Evolutionary conservation across 768 basidiomycete species (phyloP).

Genomic region (Macrolepiota albuminosa): DNA sequence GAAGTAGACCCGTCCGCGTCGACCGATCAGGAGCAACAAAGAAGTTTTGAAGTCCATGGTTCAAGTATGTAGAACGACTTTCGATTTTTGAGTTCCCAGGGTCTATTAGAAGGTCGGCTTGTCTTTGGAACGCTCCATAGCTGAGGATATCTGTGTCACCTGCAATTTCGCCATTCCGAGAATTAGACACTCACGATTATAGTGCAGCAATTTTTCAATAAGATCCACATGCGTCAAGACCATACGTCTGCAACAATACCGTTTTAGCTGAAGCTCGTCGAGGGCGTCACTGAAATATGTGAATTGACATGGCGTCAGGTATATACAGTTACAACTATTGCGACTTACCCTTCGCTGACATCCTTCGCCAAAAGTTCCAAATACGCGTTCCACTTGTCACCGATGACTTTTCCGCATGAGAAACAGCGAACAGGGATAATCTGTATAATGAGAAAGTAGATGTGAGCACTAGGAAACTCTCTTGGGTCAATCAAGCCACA

Average conservation of each 20-base stretch:
- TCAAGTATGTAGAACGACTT: background rate
- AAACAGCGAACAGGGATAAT: constrained; percentile 97
- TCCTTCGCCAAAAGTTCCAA: constrained; percentile 76
- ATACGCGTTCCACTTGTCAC: constrained; percentile 93
- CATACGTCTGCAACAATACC: constrained; percentile 97
- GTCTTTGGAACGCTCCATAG: constrained; percentile 48
- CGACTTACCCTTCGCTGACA: constrained; percentile 80
- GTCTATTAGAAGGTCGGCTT: constrained; percentile 23
- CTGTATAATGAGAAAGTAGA: constrained; percentile 33
- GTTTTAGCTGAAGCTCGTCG: constrained; percentile 82
- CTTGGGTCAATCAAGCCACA: background rate
- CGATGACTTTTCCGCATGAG: constrained; percentile 95
- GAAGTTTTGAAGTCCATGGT: background rate
- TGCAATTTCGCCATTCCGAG: background rate
- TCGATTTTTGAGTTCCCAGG: background rate
- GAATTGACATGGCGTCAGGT: background rate
- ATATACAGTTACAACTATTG: background rate
- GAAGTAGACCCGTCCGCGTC: background rate
- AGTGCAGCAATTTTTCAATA: constrained; percentile 94
- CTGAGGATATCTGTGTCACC: constrained; percentile 17
- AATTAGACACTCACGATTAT: constrained; percentile 68
- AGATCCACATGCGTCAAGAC: constrained; percentile 96
- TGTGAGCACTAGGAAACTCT: background rate
- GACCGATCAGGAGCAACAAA: background rate
- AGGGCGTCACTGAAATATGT: constrained; percentile 69